phyloP scores from a whole-genome alignment of 2,329 filamentous ascomycete genomes.

The Fusarium sp. region DNA sequence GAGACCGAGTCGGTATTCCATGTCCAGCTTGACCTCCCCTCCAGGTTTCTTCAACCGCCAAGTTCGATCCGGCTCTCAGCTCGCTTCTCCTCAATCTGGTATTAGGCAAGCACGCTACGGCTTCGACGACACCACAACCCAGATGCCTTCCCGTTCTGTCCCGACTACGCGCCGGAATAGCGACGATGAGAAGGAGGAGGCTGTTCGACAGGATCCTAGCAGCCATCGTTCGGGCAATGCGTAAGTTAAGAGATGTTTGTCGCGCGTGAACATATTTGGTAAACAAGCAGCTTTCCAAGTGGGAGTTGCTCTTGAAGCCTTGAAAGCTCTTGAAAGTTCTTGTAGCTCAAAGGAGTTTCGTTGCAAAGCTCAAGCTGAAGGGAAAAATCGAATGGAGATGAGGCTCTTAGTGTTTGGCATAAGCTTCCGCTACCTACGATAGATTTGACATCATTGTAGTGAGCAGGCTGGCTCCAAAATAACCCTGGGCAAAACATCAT shows the following conservation, averaged over 20 bases:
- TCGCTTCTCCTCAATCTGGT: slow-evolving; percentile 80
- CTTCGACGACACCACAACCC: slow-evolving; percentile 68
- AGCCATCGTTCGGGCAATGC: slow-evolving; percentile 80
- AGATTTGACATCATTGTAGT: neutral
- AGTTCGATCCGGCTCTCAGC: slow-evolving; percentile 81
- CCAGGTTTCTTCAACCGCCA: slow-evolving; percentile 80
- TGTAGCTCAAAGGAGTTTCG: neutral
- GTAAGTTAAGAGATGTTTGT: slow-evolving; percentile 69
- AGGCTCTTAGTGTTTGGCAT: neutral
- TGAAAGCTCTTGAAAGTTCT: slow-evolving; percentile 5
- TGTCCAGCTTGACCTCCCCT: slow-evolving; percentile 86
- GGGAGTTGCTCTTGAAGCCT: slow-evolving; percentile 13
- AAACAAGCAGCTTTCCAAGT: slow-evolving; percentile 16
- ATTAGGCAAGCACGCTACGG: slow-evolving; percentile 70
- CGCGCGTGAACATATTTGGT: neutral
- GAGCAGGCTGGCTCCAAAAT: neutral
- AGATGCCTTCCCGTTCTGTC: slow-evolving; percentile 84
- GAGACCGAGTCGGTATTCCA: slow-evolving; percentile 88
- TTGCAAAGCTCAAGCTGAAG: neutral
- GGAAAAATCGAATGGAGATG: neutral
- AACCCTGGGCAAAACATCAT: neutral
- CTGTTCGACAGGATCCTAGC: slow-evolving; percentile 76
- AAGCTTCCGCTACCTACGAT: neutral
- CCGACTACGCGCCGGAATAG: slow-evolving; percentile 91
- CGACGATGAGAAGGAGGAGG: slow-evolving; percentile 87